Base-by-base conservation (phyloP, 2,329 filamentous ascomycete genomes). In the Colletotrichum higginsianum region DNA sequence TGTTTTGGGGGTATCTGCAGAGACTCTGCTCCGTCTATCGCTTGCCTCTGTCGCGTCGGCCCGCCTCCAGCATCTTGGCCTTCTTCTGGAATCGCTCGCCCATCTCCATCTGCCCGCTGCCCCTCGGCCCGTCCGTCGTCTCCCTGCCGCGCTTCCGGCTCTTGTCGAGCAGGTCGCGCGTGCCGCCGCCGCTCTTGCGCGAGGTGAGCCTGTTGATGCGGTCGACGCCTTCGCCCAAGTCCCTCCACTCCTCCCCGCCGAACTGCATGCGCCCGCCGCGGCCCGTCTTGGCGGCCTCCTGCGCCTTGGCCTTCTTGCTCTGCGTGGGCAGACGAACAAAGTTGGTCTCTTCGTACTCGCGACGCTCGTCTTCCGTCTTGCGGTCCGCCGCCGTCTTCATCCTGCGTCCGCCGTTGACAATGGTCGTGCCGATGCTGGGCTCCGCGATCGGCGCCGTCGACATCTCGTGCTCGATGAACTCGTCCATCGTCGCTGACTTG, bases 161-260 rank as follows among this genome's bases (percentile, higher is more conserved):
- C 87, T 92, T 95, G 78, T 97, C 95, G 75, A 95, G 81, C 75
- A 94, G 79, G 0, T 89, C 88, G 75, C 86, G 87, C 15, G 89
- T 89, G 67, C 87, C 84, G 60, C 86, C 80, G 46, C 86, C 85
- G 72, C 86, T 86, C 80, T 91, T 94, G 79, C 89, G 89, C 81
- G 90, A 90, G 8, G 95, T 98, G 78, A 98, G 85, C 73, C 91
- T 88, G 76, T 95, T 92, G 81, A 98, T 98, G 55, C 96, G 88
- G 82, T 98, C 94, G 62, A 95, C 89, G 9, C 95, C 94, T 79
- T 95, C 92, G 67, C 94, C 94, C 55, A 99, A 85, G 35, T 93
- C 91, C 74, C 92, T 90, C 94, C 95, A 98, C 79, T 98, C 96
- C 83, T 98, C 96, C 62, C 96, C 96, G 73, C 96, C 96, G 83